A percentile compares a stretch with the other conserved stretches of the same genome.
Evolutionary conservation across 1,139 yeast species (phyloP).

Genomic region (Kurtzmaniella quercitrusa): DNA sequence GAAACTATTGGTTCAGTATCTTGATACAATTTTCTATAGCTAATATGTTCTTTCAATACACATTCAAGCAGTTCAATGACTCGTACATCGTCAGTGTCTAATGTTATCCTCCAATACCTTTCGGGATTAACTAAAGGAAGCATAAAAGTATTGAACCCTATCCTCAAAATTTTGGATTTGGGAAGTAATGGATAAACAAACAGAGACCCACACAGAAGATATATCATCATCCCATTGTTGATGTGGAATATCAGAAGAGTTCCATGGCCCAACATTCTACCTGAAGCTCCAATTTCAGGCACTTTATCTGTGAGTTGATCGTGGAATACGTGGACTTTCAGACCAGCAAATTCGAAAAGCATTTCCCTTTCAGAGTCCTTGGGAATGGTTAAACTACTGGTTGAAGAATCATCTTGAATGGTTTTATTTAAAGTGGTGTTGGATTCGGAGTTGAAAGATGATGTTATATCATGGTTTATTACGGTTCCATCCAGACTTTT

Average conservation of each 20-base stretch:
- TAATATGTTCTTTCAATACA: conserved; percentile 38
- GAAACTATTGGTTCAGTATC: not conserved
- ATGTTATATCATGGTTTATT: not conserved
- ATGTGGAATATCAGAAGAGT: conserved; percentile 60
- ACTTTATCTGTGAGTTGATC: conserved; percentile 24
- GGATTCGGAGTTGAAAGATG: not conserved
- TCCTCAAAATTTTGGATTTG: conserved; percentile 51
- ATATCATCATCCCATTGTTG: conserved; percentile 60
- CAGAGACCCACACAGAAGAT: conserved; percentile 56
- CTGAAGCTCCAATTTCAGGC: conserved; percentile 19
- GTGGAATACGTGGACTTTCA: conserved; percentile 42
- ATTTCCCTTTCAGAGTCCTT: conserved; percentile 25
- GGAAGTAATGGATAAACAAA: conserved; percentile 62
- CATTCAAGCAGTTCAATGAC: conserved; percentile 32
- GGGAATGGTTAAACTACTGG: not conserved
- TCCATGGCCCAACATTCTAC: conserved; percentile 58
- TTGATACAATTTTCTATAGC: conserved; percentile 38
- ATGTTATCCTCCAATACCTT: conserved; percentile 62
- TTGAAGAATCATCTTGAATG: not conserved
- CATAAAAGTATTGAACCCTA: conserved; percentile 49
- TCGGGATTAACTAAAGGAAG: conserved; percentile 68
- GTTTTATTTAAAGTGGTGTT: not conserved
- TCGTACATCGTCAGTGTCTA: conserved; percentile 33
- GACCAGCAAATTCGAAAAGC: conserved; percentile 32
- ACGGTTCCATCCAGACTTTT: not conserved